Percentiles rank a stretch among this genome's conserved stretches.
Evolutionary conservation across 345 rosid genomes (phyloP).

Genomic region (Eucalyptus regnans): DNA sequence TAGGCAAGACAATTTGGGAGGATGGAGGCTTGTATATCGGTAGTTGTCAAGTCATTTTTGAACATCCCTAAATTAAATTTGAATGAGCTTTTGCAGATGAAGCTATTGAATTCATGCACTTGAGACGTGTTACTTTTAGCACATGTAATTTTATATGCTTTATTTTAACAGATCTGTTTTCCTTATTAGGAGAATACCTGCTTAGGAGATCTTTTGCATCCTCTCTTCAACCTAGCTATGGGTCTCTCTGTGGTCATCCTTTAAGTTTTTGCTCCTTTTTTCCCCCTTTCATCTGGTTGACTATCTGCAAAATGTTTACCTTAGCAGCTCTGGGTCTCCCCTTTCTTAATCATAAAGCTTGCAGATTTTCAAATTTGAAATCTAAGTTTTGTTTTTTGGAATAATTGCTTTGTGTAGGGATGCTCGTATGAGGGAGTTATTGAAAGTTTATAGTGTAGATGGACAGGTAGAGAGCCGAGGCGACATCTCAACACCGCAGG

Average conservation of each 20-base stretch:
- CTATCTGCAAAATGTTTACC: neutral
- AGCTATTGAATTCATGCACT: neutral
- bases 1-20: neutral
- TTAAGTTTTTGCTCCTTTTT: neutral
- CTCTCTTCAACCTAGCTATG: neutral
- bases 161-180: neutral
- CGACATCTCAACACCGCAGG: slow-evolving; percentile 47
- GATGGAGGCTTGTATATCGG: neutral
- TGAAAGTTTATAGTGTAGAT: slow-evolving; percentile 74
- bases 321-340: neutral
- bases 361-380: neutral
- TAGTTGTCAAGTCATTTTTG: neutral
- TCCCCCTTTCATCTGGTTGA: neutral
- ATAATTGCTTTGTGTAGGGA: slow-evolving; percentile 47
- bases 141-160: neutral
- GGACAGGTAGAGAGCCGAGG: slow-evolving; percentile 77
- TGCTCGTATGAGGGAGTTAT: slow-evolving; percentile 72
- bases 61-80: neutral
- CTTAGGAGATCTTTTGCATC: neutral
- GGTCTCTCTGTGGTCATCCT: neutral
- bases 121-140: neutral
- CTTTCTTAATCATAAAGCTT: neutral
- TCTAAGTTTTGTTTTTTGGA: neutral
- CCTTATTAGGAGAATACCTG: neutral
- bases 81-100: neutral